phyloP scores from a whole-genome alignment of 208 protist species.

The Phytomonas francai region DNA sequence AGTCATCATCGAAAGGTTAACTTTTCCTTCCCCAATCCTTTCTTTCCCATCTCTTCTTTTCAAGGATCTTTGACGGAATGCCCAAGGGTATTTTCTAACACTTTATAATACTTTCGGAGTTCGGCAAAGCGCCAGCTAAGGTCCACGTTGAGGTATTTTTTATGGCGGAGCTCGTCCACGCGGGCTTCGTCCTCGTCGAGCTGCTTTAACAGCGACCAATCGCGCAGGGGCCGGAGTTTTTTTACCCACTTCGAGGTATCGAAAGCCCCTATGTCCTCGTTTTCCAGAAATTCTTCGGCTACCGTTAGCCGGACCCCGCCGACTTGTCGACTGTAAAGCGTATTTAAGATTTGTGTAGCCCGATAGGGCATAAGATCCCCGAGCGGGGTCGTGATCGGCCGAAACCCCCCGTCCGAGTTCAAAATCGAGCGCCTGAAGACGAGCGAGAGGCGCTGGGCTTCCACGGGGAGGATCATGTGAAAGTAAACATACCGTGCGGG shows the following conservation, averaged over 20 bases:
- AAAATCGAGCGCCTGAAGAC: slow-evolving; percentile 84
- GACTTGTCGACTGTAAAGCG: slow-evolving; percentile 76
- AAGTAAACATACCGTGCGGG: slow-evolving; percentile 86
- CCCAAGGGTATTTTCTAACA: slow-evolving; percentile 36
- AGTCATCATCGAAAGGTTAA: too few species aligned
- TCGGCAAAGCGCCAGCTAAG: slow-evolving; percentile 75
- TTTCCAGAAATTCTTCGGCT: slow-evolving; percentile 74
- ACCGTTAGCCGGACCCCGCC: slow-evolving; percentile 71
- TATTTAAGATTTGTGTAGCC: slow-evolving; percentile 78
- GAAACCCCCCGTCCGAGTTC: slow-evolving; percentile 79
- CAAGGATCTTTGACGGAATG: not conserved
- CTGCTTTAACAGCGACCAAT: slow-evolving; percentile 78
- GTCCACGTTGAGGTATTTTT: slow-evolving; percentile 71
- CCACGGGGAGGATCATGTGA: slow-evolving; percentile 85
- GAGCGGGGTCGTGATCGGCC: slow-evolving; percentile 52
- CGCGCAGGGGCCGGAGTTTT: slow-evolving; percentile 64
- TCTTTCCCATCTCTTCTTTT: too few species aligned
- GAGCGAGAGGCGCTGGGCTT: slow-evolving; percentile 78
- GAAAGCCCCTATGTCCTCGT: slow-evolving; percentile 71
- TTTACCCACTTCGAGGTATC: slow-evolving; percentile 82
- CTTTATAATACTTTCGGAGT: slow-evolving; percentile 61
- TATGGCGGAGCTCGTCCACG: slow-evolving; percentile 59
- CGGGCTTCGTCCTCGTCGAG: slow-evolving; percentile 82
- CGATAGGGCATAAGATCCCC: slow-evolving; percentile 75
- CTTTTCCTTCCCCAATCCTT: too few species aligned